Conservation (phyloP, 352 stramenopile genomes). For the Phytophthora europaea region DNA sequence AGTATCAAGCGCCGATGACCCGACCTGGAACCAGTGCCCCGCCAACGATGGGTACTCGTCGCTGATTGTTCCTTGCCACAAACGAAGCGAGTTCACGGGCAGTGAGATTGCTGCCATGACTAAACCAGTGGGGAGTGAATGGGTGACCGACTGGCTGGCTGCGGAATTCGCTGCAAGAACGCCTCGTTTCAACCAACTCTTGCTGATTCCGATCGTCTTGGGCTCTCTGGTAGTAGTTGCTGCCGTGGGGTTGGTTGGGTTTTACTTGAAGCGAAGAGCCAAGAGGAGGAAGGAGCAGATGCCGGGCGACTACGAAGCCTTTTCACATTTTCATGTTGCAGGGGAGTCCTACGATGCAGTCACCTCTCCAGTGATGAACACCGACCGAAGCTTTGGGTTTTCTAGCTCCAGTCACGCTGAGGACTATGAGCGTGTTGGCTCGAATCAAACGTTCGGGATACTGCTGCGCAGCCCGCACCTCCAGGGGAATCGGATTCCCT, state of each 20-base stretch:
- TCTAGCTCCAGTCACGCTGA: conserved; percentile 9
- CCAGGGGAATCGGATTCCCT: conserved; percentile 34
- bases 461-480: conserved; percentile 30
- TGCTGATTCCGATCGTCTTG: conserved; percentile 33
- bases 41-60: conserved; percentile 20
- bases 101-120: conserved; percentile 25
- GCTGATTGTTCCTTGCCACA: conserved; percentile 35
- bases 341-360: conserved; percentile 1
- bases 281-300: conserved; percentile 4
- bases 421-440: conserved; percentile 26
- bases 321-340: conserved; percentile 10
- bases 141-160: conserved; percentile 34
- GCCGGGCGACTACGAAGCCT: conserved; percentile 14
- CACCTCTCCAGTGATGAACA: not conserved
- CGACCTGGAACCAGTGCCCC: conserved; percentile 33
- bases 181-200: conserved; percentile 27
- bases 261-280: conserved; percentile 23
- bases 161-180: conserved; percentile 18
- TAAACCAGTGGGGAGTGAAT: conserved; percentile 16
- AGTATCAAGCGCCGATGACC: conserved; percentile 18
- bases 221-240: conserved; percentile 4
- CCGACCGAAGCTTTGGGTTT: conserved; percentile 1
- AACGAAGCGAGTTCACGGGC: conserved; percentile 23
- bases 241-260: conserved; percentile 3
- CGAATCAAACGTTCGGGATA: conserved; percentile 32